Conservation (phyloP, 2,329 filamentous ascomycete genomes). For the Colletotrichum spaethianum region DNA sequence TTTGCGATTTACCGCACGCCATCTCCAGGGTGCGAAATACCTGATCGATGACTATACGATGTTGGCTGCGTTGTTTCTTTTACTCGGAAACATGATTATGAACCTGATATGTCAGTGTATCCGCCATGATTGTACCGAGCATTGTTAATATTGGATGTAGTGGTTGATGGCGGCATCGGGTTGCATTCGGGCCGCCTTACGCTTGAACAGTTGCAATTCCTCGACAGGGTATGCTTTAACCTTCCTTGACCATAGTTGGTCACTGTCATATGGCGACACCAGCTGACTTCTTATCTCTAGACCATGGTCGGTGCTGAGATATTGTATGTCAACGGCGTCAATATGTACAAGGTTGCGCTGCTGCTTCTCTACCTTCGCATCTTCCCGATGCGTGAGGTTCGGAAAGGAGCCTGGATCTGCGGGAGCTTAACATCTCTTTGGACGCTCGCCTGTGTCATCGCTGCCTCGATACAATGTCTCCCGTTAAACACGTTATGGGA, state of each 20-base stretch:
- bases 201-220: slow-evolving; percentile 29
- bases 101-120: slow-evolving; percentile 28
- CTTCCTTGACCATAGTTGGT: too few species aligned
- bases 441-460: slow-evolving; percentile 35
- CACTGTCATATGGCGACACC: too few species aligned
- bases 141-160: slow-evolving; percentile 1
- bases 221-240: slow-evolving; percentile 20
- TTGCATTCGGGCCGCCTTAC: slow-evolving; percentile 33
- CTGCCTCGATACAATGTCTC: slow-evolving; percentile 30
- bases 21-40: slow-evolving; percentile 33
- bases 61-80: slow-evolving; percentile 18
- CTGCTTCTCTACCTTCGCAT: slow-evolving; percentile 59
- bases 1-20: slow-evolving; percentile 30
- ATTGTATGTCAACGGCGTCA: slow-evolving; percentile 39
- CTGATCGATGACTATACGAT: slow-evolving; percentile 38
- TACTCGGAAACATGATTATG: slow-evolving; percentile 36
- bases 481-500: slow-evolving; percentile 34
- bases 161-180: slow-evolving; percentile 31
- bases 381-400: slow-evolving; percentile 52
- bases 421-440: slow-evolving; percentile 24
- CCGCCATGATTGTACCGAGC: fast-evolving
- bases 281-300: slow-evolving; percentile 6
- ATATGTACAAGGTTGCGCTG: slow-evolving; percentile 54
- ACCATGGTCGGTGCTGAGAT: slow-evolving; percentile 37
- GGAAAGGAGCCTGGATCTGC: slow-evolving; percentile 38